Conservation (phyloP, 1,284 basidiomycete genomes). For the Trametes hirsuta region DNA sequence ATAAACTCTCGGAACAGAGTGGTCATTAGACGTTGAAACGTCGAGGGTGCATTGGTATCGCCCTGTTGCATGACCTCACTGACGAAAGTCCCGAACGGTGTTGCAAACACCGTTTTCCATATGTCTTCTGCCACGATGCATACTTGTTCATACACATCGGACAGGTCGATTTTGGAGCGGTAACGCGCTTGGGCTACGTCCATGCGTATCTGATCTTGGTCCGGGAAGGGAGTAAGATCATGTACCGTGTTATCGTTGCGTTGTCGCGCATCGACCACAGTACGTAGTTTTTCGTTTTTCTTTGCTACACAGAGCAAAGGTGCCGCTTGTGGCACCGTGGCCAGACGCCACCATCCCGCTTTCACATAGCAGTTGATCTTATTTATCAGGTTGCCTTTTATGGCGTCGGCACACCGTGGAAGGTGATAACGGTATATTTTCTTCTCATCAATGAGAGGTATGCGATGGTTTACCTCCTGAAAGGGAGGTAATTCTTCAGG, state of each 20-base stretch:
- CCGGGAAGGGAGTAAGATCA: constrained; percentile 35
- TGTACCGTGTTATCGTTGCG: constrained; percentile 36
- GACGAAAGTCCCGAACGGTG: constrained; percentile 31
- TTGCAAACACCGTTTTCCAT: constrained; percentile 30
- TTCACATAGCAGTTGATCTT: neutral
- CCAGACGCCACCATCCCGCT: neutral
- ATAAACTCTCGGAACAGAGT: constrained; percentile 35
- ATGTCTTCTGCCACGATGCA: constrained; percentile 25
- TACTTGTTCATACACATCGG: constrained; percentile 29
- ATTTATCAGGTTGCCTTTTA: neutral
- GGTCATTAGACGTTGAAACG: constrained; percentile 39
- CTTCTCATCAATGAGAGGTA: constrained; percentile 21
- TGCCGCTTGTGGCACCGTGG: neutral
- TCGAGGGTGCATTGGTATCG: constrained; percentile 22
- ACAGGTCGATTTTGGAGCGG: constrained; percentile 28
- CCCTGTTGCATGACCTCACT: constrained; percentile 37
- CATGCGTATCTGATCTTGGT: constrained; percentile 37
- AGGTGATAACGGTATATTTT: neutral
- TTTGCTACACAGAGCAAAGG: neutral
- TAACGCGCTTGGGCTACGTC: constrained; percentile 36
- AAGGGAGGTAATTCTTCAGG: neutral
- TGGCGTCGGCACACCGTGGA: neutral
- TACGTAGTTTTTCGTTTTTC: constrained; percentile 24
- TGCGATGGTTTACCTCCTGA: constrained; percentile 17
- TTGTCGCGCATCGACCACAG: constrained; percentile 28